Evolutionary conservation across 2,329 filamentous ascomycete genomes (phyloP).

Genomic region (Trichoderma oligosporum): DNA sequence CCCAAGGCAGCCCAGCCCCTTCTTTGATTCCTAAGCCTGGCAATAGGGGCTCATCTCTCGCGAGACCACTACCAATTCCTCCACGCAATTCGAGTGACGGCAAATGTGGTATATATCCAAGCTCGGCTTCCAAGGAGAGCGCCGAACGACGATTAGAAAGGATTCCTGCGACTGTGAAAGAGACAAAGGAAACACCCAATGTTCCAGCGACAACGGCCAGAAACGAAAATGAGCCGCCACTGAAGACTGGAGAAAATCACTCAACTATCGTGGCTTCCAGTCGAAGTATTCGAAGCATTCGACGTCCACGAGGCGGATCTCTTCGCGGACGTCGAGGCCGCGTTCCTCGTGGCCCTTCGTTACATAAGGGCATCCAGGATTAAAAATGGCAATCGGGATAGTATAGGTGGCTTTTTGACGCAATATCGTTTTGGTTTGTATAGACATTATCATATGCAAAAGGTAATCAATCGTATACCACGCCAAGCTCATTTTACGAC

Average conservation of each 20-base stretch:
- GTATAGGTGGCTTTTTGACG: background rate
- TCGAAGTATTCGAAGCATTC: constrained; percentile 25
- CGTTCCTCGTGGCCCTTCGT: constrained; percentile 11
- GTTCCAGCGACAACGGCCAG: background rate
- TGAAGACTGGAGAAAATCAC: constrained; percentile 6
- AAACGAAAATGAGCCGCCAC: constrained; percentile 20
- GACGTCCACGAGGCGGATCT: constrained; percentile 28
- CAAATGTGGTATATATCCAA: background rate
- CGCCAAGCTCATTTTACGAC: background rate
- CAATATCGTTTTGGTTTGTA: constrained; percentile 9
- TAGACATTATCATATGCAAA: constrained; percentile 10
- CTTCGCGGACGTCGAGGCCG: constrained; percentile 30
- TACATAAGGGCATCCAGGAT: background rate
- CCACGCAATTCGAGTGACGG: constrained; percentile 4
- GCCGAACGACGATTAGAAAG: background rate
- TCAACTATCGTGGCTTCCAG: background rate
- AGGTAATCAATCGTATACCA: background rate
- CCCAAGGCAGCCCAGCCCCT: constrained; percentile 18
- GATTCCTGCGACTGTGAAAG: background rate
- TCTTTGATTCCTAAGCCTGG: constrained; percentile 29
- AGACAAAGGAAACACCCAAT: background rate
- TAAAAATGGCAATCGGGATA: background rate
- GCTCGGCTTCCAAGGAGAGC: background rate
- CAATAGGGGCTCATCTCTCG: constrained; percentile 17
- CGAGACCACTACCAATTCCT: constrained; percentile 16